Evolutionary conservation across 352 stramenopile genomes (phyloP).

Genomic region (Pythium folliculosum): DNA sequence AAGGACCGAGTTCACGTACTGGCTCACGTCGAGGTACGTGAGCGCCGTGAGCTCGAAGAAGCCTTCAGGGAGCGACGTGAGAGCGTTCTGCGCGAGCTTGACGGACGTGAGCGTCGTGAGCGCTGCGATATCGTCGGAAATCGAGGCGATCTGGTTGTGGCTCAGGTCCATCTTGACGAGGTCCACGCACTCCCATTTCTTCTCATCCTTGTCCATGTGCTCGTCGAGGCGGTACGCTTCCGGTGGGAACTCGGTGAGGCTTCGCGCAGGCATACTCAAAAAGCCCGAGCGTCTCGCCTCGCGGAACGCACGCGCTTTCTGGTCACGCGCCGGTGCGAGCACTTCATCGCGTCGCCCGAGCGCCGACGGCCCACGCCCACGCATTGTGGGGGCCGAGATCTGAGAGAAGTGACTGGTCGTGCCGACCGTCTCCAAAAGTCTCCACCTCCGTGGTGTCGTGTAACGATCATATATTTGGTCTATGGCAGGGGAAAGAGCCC

Average conservation of each 20-base stretch:
- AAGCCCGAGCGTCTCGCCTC: constrained; percentile 65
- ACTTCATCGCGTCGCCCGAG: constrained; percentile 52
- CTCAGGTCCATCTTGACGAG: constrained; percentile 81
- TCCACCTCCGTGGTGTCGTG: not conserved
- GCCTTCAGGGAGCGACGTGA: constrained; percentile 53
- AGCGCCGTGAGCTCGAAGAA: constrained; percentile 68
- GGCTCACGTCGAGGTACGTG: constrained; percentile 69
- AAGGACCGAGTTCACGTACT: constrained; percentile 38
- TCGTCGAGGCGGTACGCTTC: constrained; percentile 79
- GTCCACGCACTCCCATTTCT: constrained; percentile 85
- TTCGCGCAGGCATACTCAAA: constrained; percentile 59
- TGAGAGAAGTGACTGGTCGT: not conserved
- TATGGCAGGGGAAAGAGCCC: not conserved
- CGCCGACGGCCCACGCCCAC: constrained; percentile 18
- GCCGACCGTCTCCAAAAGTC: not conserved
- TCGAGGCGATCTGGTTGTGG: constrained; percentile 64
- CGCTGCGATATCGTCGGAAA: constrained; percentile 55
- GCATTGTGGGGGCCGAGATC: constrained; percentile 3
- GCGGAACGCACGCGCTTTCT: constrained; percentile 52
- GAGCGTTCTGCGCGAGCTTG: constrained; percentile 75
- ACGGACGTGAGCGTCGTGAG: constrained; percentile 58
- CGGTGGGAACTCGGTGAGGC: constrained; percentile 56
- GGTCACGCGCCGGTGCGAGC: constrained; percentile 55
- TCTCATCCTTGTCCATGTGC: constrained; percentile 84
- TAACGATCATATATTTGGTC: constrained; percentile 29